Evolutionary conservation across 306 rosid genomes (phyloP), one percentile per base, ranked within the genome.

Genomic region (Cicer yamashitae): DNA sequence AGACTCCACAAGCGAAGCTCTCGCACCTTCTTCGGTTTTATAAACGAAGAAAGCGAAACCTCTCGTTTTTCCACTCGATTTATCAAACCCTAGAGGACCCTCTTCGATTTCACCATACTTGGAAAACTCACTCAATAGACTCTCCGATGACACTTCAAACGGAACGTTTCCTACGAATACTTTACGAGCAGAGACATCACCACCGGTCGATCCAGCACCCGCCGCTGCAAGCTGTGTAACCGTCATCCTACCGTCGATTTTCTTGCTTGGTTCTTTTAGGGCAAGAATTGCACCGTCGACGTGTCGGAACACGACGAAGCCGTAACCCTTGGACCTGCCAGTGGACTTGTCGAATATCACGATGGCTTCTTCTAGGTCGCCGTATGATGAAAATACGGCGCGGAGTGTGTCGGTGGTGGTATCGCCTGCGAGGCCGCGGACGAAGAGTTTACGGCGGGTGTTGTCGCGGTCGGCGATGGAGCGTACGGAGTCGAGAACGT

Each of bases 21-120:
- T 87, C 0, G 98, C 97, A 11, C 96, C 97, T 56, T 93, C 98
- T 8, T 86, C 89, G 0, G 86, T 84, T 77, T 91, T 93, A 12
- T 91, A 93, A 7, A 93, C 97, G 20, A 93, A 93, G 73, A 93
- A 81, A 0, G 98, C 98, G 13, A 89, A 93, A 1, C 98, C 98
- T 53, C 81, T 87, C 1, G 88, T 82, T 79, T 93, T 93, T 0
- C 98, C 98, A 0, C 92, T 93, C 38, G 85, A 84, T 86, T 91
- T 93, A 38, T 93, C 98, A 71, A 93, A 93, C 82, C 98, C 98
- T 71, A 93, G 54, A 8, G 98, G 98, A 0, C 98, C 98, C 67
- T 93, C 98, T 85, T 93, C 98, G 8, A 93, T 84, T 73, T 89
- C 97, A 0, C 98, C 98, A n/a, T 82, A 93, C 75, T 76, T 70